Conservation (phyloP, 257 asterid genomes). For the Phtheirospermum japonicum region DNA sequence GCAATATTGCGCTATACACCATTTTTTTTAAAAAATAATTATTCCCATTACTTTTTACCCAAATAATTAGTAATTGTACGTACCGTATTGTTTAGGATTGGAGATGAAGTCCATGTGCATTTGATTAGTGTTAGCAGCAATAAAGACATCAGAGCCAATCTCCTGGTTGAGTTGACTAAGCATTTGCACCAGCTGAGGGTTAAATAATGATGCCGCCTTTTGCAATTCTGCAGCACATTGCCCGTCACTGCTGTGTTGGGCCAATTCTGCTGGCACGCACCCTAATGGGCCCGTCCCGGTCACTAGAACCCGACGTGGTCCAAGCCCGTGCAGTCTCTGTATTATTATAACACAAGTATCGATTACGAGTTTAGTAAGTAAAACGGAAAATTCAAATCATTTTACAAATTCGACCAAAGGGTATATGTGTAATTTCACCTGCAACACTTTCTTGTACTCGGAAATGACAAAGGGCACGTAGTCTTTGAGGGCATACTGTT, state of each 20-base stretch:
- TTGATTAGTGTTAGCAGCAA: constrained; percentile 60
- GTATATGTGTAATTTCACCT: constrained; percentile 32
- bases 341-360: not conserved
- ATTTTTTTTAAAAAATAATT: not conserved
- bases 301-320: constrained; percentile 70
- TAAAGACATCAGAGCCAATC: constrained; percentile 46
- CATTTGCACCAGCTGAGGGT: constrained; percentile 58
- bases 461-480: constrained; percentile 54
- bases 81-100: constrained; percentile 65
- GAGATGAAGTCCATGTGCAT: constrained; percentile 60
- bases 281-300: constrained; percentile 92
- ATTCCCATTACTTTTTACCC: too few relatives aligned
- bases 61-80: not conserved
- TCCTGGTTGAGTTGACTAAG: constrained; percentile 48
- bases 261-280: constrained; percentile 83
- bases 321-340: constrained; percentile 53
- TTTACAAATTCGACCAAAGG: too few relatives aligned
- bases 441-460: constrained; percentile 60
- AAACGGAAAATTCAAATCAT: too few relatives aligned
- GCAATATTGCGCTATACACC: too few relatives aligned
- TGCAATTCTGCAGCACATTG: constrained; percentile 60
- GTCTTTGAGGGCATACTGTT: constrained; percentile 47
- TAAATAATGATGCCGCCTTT: constrained; percentile 57
- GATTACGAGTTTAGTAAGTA: not conserved
- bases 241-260: constrained; percentile 50